Percentiles rank a stretch among this genome's conserved stretches.
Evolutionary conservation across 345 rosid species (phyloP).

Genomic region (Syzygium aqueum): DNA sequence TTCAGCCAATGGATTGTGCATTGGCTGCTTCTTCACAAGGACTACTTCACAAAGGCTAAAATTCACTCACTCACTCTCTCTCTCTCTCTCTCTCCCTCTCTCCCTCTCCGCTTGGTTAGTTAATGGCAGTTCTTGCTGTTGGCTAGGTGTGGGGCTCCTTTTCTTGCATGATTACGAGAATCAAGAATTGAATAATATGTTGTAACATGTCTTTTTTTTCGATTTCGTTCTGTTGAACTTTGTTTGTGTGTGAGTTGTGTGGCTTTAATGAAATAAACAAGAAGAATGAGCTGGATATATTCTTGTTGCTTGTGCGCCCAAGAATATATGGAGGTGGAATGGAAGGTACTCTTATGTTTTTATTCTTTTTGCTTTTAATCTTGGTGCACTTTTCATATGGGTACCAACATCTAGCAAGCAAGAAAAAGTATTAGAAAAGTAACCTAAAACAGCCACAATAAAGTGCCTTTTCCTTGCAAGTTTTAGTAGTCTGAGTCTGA

Average conservation of each 20-base stretch:
- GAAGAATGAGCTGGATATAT: neutral
- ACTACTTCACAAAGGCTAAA: slow-evolving; percentile 35
- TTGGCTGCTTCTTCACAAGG: slow-evolving; percentile 39
- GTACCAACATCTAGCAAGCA: neutral
- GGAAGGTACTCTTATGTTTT: neutral
- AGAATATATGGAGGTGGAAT: neutral
- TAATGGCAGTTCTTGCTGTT: neutral
- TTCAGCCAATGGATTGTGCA: slow-evolving; percentile 75
- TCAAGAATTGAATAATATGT: neutral
- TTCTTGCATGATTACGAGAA: neutral
- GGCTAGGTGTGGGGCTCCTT: neutral
- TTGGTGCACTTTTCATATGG: neutral
- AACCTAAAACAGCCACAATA: neutral
- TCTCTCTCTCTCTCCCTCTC: neutral
- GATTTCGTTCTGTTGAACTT: neutral
- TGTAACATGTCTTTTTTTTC: neutral
- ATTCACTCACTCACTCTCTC: neutral
- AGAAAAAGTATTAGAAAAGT: neutral
- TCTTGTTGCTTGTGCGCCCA: neutral
- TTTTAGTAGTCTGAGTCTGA: neutral
- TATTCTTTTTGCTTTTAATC: neutral
- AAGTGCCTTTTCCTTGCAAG: neutral
- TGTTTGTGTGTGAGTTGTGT: neutral
- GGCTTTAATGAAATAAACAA: neutral
- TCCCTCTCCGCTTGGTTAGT: neutral